phyloP scores from a whole-genome alignment of 2,329 filamentous ascomycete genomes.

The Pseudocercospora musae region DNA sequence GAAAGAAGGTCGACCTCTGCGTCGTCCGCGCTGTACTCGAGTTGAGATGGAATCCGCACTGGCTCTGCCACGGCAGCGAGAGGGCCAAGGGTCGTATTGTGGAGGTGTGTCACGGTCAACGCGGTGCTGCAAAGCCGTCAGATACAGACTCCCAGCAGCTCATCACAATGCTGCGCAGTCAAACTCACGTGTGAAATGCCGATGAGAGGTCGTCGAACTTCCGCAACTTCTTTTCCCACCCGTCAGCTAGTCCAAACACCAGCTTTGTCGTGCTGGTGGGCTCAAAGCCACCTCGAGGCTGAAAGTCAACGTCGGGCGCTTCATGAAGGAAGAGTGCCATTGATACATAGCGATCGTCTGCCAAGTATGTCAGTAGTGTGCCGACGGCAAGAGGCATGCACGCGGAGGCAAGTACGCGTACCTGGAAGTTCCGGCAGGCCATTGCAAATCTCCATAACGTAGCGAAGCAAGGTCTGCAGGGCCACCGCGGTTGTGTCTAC shows the following conservation, averaged over 20 bases:
- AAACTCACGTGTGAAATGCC: constrained; percentile 40
- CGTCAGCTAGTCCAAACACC: constrained; percentile 37
- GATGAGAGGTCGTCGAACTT: constrained; percentile 35
- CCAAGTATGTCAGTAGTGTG: not conserved
- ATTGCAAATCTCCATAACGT: constrained; percentile 39
- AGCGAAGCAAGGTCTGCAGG: constrained; percentile 44
- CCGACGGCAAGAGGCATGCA: not conserved
- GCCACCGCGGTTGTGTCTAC: constrained; percentile 41
- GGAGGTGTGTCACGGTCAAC: constrained; percentile 22
- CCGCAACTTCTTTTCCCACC: constrained; percentile 39
- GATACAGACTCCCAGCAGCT: not conserved
- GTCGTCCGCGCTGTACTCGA: constrained; percentile 6
- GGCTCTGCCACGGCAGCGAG: constrained; percentile 4
- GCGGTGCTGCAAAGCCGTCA: constrained; percentile 19
- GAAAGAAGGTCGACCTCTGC: constrained; percentile 1
- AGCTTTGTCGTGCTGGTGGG: constrained; percentile 31
- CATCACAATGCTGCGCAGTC: not conserved
- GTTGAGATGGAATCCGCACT: constrained; percentile 9
- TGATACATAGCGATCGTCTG: constrained; percentile 41
- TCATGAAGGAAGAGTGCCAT: constrained; percentile 47
- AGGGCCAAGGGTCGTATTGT: constrained; percentile 5
- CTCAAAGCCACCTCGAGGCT: constrained; percentile 41
- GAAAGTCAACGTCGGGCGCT: constrained; percentile 39
- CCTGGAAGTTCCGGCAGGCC: constrained; percentile 44
- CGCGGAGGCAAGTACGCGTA: constrained; percentile 27